These are phyloP conservation scores for Ogataea populi-albae DNA, from an alignment of 805 yeast species.

Conservation along the genomic window DNA sequence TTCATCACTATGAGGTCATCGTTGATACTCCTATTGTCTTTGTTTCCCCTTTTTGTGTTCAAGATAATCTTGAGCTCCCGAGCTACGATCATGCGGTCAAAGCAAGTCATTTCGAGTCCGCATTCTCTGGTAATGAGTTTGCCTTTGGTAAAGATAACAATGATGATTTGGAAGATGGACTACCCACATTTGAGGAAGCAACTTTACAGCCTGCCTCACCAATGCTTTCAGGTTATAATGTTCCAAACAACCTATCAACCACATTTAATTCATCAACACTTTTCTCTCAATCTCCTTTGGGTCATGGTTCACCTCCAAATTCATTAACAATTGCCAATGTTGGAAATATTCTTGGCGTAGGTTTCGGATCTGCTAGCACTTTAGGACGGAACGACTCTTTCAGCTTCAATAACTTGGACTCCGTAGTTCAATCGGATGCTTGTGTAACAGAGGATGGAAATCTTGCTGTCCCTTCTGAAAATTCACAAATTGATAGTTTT, in stretches of 20 bases:
- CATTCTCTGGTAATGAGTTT: conserved; percentile 6
- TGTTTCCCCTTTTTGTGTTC: conserved; percentile 40
- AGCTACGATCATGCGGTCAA: conserved; percentile 35
- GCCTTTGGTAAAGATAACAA: conserved; percentile 10
- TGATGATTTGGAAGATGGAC: conserved; percentile 20
- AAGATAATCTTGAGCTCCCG: conserved; percentile 37
- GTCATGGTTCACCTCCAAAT: conserved; percentile 24
- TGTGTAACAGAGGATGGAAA: conserved; percentile 1
- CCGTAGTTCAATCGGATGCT: conserved; percentile 17
- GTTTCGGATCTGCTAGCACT: conserved; percentile 1
- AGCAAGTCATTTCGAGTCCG: conserved; percentile 16
- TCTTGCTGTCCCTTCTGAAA: background rate
- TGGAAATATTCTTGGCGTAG: conserved; percentile 4
- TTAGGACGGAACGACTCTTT: conserved; percentile 14
- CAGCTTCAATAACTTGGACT: conserved; percentile 23
- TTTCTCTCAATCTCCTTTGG: conserved; percentile 38
- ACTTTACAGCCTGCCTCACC: conserved; percentile 48
- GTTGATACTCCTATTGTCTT: conserved; percentile 72
- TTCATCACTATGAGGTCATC: conserved; percentile 77
- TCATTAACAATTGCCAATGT: conserved; percentile 16
- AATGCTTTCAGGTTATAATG: conserved; percentile 34
- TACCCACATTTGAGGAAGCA: conserved; percentile 70
- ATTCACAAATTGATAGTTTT: conserved; percentile 2
- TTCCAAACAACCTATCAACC: conserved; percentile 30
- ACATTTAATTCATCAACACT: conserved; percentile 29